Conservation (phyloP, 1,284 basidiomycete species). For the Cerioporus squamosus region DNA sequence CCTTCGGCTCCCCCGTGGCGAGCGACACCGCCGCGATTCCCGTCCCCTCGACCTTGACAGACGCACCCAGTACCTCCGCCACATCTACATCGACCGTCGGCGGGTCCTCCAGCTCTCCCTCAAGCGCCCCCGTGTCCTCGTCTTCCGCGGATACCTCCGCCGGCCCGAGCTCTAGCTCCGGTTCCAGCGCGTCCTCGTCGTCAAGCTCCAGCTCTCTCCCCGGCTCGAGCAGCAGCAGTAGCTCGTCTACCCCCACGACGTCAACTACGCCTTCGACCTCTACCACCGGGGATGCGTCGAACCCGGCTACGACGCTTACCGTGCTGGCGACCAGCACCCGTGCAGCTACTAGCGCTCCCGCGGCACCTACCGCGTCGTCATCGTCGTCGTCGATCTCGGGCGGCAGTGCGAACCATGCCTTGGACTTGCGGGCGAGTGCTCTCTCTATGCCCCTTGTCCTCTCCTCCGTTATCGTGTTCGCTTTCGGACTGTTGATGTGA, state of each 20-base stretch:
- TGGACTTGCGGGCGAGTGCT: not conserved
- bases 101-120: not conserved
- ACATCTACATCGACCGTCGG: constrained; percentile 4
- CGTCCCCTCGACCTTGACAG: constrained; percentile 43
- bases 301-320: too few species aligned
- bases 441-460: constrained; percentile 1
- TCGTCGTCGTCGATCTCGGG: not conserved
- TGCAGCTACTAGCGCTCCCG: too few species aligned
- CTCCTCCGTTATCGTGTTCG: not conserved
- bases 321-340: too few species aligned
- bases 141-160: not conserved
- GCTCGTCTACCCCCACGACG: not conserved
- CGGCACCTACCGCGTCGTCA: not conserved
- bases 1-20: constrained; percentile 50
- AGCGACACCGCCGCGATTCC: constrained; percentile 52
- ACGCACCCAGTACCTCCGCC: constrained; percentile 1
- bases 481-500: constrained; percentile 7
- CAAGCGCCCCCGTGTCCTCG: not conserved
- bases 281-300: not conserved
- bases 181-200: not conserved
- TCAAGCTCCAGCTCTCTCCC: not conserved
- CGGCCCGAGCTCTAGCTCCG: not conserved
- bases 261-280: not conserved
- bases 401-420: not conserved
- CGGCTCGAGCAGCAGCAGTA: not conserved